Evolutionary conservation across 1,139 yeast genomes (phyloP).

Genomic region (Pichia inconspicua): DNA sequence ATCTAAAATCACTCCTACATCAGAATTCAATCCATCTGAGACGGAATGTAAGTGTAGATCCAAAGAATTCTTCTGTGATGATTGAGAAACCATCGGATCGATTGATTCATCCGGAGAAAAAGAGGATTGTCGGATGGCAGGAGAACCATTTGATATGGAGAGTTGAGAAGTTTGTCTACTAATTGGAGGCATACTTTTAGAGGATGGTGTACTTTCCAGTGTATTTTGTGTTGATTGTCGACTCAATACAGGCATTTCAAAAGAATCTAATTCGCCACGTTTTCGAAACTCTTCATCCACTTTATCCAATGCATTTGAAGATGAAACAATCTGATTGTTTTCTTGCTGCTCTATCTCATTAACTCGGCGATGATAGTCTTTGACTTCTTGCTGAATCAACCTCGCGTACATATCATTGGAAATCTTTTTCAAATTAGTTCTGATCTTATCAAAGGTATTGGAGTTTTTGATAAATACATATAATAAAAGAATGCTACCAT

Average conservation of each 20-base stretch:
- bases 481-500: slow-evolving; percentile 47
- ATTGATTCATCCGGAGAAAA: slow-evolving; percentile 3
- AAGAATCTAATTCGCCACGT: background rate
- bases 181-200: slow-evolving; percentile 9
- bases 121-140: background rate
- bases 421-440: slow-evolving; percentile 14
- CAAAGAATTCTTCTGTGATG: background rate
- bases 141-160: slow-evolving; percentile 9
- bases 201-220: slow-evolving; percentile 13
- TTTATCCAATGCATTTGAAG: background rate
- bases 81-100: slow-evolving; percentile 3
- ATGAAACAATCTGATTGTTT: background rate
- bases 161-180: slow-evolving; percentile 11
- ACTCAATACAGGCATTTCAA: slow-evolving; percentile 11
- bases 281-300: background rate
- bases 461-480: slow-evolving; percentile 44
- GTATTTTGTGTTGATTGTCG: slow-evolving; percentile 16
- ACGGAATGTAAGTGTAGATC: background rate
- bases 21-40: background rate
- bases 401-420: slow-evolving; percentile 16
- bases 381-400: slow-evolving; percentile 4
- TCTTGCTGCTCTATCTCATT: background rate
- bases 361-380: slow-evolving; percentile 3
- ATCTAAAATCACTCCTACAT: background rate
- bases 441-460: slow-evolving; percentile 14